Evolutionary conservation across 768 basidiomycete genomes (phyloP).

Genomic region (Infundibulicybe gibba): DNA sequence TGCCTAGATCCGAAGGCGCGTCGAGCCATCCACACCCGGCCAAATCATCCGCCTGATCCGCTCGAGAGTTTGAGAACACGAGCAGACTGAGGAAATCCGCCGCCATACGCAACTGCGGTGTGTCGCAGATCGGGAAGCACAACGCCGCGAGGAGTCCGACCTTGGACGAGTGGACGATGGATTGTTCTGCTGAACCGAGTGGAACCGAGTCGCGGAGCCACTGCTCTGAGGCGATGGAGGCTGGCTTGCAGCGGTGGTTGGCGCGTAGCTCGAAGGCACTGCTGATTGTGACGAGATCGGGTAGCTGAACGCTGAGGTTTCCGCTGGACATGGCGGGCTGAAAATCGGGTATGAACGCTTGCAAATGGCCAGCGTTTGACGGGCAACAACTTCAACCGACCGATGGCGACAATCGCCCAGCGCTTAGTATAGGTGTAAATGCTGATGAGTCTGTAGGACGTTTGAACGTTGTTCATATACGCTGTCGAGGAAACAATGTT

Average conservation of each 20-base stretch:
- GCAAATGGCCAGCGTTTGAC: too few relatives aligned
- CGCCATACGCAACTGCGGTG: conserved; percentile 48
- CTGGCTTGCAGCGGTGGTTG: conserved; percentile 31
- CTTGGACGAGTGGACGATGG: conserved; percentile 22
- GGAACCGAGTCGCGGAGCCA: conserved; percentile 19
- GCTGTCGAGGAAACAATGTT: too few relatives aligned
- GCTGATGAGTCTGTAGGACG: too few relatives aligned
- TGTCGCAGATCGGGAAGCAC: conserved; percentile 57
- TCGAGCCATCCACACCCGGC: conserved; percentile 14
- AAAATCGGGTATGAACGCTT: too few relatives aligned
- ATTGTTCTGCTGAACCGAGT: conserved; percentile 19
- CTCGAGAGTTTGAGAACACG: conserved; percentile 27
- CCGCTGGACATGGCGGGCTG: too few relatives aligned
- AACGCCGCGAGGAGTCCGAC: conserved; percentile 53
- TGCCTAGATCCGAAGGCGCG: conserved; percentile 6
- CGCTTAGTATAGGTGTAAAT: too few relatives aligned
- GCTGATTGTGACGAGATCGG: conserved; percentile 31
- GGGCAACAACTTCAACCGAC: too few relatives aligned
- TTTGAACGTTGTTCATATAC: too few relatives aligned
- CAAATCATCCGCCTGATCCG: conserved; percentile 13
- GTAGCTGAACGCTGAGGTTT: conserved; percentile 35
- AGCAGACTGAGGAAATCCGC: conserved; percentile 47
- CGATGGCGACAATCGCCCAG: too few relatives aligned
- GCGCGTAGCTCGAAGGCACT: conserved; percentile 29
- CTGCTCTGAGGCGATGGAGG: conserved; percentile 27